phyloP scores from a whole-genome alignment of 805 yeast genomes.

The Cyberlindnera euphorbiiphila region DNA sequence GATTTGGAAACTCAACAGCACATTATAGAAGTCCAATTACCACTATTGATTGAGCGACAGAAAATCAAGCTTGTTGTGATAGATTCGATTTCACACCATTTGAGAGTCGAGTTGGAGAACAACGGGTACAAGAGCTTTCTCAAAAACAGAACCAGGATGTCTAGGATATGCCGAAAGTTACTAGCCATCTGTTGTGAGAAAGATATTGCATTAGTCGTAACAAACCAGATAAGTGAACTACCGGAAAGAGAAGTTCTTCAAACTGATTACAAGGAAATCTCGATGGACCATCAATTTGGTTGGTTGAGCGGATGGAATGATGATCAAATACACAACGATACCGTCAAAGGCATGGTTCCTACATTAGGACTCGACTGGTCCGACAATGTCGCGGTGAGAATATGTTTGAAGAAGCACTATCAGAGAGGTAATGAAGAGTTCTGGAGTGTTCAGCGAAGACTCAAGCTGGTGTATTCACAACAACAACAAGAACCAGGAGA shows the following conservation, averaged over 20 bases:
- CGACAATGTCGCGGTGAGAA: conserved; percentile 45
- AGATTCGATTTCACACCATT: conserved; percentile 82
- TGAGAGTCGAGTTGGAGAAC: conserved; percentile 54
- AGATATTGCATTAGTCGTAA: conserved; percentile 59
- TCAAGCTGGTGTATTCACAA: conserved; percentile 41
- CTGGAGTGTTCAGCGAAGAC: conserved; percentile 29
- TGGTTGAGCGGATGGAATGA: conserved; percentile 74
- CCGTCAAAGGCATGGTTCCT: conserved; percentile 36
- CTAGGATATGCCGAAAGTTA: conserved; percentile 43
- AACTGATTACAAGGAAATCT: conserved; percentile 27
- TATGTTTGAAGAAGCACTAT: conserved; percentile 41
- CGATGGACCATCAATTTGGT: conserved; percentile 62
- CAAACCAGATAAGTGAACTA: conserved; percentile 78
- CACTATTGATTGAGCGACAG: conserved; percentile 42
- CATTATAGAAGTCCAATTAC: conserved; percentile 65
- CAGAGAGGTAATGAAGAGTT: conserved; percentile 30
- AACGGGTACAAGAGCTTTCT: conserved; percentile 13
- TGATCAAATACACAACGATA: conserved; percentile 22
- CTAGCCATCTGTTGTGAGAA: conserved; percentile 43
- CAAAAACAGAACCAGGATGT: conserved; percentile 41
- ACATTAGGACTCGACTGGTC: conserved; percentile 56
- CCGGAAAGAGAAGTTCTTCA: conserved; percentile 29
- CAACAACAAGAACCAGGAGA: conserved; percentile 9
- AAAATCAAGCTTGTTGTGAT: conserved; percentile 56
- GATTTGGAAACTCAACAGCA: conserved; percentile 75